Conservation (phyloP, 169 alveolate species). For the Plasmodium coatneyi region DNA sequence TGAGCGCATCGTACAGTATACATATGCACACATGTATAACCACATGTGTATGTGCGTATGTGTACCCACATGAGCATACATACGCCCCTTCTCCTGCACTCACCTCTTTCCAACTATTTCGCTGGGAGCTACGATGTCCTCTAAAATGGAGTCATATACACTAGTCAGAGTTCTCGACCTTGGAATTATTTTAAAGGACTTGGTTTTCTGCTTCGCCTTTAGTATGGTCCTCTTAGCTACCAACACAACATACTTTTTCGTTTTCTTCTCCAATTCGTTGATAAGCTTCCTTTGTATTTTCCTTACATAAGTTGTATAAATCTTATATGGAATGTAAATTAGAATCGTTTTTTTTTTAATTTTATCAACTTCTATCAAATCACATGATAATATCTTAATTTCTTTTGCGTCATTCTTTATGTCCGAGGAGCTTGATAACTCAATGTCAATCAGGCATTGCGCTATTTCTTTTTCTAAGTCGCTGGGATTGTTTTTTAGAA, state of each 20-base stretch:
- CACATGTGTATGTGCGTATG: conserved; percentile 11
- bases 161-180: conserved; percentile 95
- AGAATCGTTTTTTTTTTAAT: conserved; percentile 90
- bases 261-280: conserved; percentile 94
- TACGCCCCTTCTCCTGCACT: background rate
- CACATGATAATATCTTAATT: conserved; percentile 88
- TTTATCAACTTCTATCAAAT: conserved; percentile 87
- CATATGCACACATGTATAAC: too few species aligned
- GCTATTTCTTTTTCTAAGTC: conserved; percentile 88
- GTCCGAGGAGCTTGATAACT: conserved; percentile 88
- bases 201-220: conserved; percentile 88
- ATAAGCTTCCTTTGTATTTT: conserved; percentile 92
- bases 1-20: background rate
- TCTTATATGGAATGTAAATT: conserved; percentile 90
- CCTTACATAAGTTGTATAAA: conserved; percentile 87
- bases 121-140: conserved; percentile 95
- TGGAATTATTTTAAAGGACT: conserved; percentile 93
- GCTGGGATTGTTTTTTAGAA: conserved; percentile 78
- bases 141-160: conserved; percentile 96
- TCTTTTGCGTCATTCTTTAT: conserved; percentile 88
- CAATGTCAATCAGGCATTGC: conserved; percentile 87
- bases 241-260: conserved; percentile 94
- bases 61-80: background rate
- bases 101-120: conserved; percentile 93
- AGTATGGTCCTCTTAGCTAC: conserved; percentile 92